These are phyloP conservation scores for Saccharomyces kudriavzevii DNA, from an alignment of 805 yeast species.

Conservation along the genomic window DNA sequence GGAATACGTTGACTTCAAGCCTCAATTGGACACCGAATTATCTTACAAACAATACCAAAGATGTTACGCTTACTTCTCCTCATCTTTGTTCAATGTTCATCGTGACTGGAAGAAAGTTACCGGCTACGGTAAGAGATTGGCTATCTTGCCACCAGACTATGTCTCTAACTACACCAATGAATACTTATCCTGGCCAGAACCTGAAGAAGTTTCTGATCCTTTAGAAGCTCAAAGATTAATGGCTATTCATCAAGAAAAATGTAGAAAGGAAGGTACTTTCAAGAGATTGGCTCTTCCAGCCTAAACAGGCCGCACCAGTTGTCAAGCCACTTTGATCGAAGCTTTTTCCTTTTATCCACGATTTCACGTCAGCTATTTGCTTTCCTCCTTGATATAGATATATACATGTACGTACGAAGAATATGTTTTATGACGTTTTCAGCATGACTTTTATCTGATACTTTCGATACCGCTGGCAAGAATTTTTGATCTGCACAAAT, in stretches of 20 bases:
- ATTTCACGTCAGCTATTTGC: no score
- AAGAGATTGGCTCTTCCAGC: conserved; percentile 35
- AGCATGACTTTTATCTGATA: no score
- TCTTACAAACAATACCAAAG: conserved; percentile 42
- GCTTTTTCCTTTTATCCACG: background rate
- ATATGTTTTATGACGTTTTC: no score
- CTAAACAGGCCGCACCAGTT: background rate
- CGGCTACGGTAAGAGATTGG: conserved; percentile 46
- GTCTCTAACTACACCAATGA: conserved; percentile 44
- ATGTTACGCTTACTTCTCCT: conserved; percentile 48
- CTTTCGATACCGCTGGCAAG: background rate
- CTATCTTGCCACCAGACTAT: conserved; percentile 43
- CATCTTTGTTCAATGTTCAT: conserved; percentile 42
- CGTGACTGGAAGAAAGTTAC: conserved; percentile 53
- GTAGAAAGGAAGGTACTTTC: conserved; percentile 42
- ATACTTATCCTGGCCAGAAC: conserved; percentile 43
- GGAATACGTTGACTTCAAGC: conserved; percentile 42
- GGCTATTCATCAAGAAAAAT: conserved; percentile 39
- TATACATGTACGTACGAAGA: no score
- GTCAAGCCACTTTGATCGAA: background rate
- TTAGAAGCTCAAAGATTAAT: conserved; percentile 40
- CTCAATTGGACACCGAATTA: conserved; percentile 36
- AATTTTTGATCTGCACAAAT: no score
- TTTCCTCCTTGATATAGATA: background rate
- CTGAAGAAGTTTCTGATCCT: conserved; percentile 41